These are phyloP conservation scores for Bipolaris gigantea DNA, from an alignment of 2,329 filamentous ascomycete species.

Conservation along the genomic window DNA sequence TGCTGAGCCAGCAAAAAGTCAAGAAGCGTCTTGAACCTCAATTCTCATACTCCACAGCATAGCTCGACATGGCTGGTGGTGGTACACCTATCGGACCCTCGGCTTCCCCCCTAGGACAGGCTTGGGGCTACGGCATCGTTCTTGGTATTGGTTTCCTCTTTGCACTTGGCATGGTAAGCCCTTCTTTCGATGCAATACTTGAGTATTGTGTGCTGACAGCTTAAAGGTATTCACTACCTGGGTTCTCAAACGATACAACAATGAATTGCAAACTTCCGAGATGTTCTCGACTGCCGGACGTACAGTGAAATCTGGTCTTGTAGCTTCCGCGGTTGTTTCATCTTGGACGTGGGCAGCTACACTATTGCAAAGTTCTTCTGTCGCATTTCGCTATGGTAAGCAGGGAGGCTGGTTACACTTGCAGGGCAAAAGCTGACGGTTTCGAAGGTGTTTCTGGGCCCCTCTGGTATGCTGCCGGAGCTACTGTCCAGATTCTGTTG, in stretches of 20 bases:
- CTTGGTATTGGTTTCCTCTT: slow-evolving; percentile 38
- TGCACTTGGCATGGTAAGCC: slow-evolving; percentile 33
- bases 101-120: slow-evolving; percentile 31
- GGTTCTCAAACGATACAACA: slow-evolving; percentile 36
- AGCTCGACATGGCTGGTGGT: slow-evolving; percentile 28
- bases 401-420: rapidly evolving
- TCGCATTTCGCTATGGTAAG: slow-evolving; percentile 40
- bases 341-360: slow-evolving; percentile 40
- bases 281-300: slow-evolving; percentile 39
- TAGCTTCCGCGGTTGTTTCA: slow-evolving; percentile 35
- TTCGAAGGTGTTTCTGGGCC: slow-evolving; percentile 33
- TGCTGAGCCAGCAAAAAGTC: slow-evolving; percentile 4
- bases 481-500: slow-evolving; percentile 38
- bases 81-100: slow-evolving; percentile 30
- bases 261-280: slow-evolving; percentile 37
- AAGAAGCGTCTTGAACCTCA: slow-evolving; percentile 3
- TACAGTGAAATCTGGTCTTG: slow-evolving; percentile 37
- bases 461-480: slow-evolving; percentile 40
- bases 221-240: slow-evolving; percentile 32
- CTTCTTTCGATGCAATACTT: background rate
- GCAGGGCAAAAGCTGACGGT: background rate
- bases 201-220: background rate
- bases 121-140: slow-evolving; percentile 41
- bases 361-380: slow-evolving; percentile 33
- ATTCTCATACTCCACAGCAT: slow-evolving; percentile 7